Base-by-base conservation (phyloP, 768 basidiomycete species). In the Tulasnella sp. region DNA sequence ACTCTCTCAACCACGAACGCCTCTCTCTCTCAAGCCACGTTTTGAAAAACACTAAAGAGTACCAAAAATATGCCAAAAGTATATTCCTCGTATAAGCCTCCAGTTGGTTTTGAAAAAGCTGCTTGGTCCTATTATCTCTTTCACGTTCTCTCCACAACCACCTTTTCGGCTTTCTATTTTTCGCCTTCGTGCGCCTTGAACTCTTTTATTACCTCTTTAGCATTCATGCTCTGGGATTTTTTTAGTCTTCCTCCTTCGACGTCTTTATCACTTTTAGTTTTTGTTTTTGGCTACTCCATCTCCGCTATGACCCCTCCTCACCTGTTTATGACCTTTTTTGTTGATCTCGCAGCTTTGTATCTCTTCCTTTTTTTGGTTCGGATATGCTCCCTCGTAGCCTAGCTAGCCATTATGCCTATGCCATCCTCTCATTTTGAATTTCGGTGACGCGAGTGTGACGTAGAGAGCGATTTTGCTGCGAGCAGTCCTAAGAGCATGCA, bases 321-420 rank as follows among this genome's bases (percentile, higher is more conserved):
- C n/a, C 16, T 28, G 11, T 3, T 69, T 69, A 37, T 69, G 12
- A 37, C 22, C 11, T 28, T 60, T 28, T 8, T 2, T 31, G 31
- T 14, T 69, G 12, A 14, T 34, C 31, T 31, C 9, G 20, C 58
- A 60, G 24, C 28, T 60, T 22, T 60, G 28, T 64, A 28, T 64
- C 60, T 34, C n/a, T 60, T 60, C n/a, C 58, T 22, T 64, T 64
- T n/a, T 64, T 64, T 20, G 60, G 24, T 64, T 64, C 14, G 60
- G 60, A 64, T 64, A 64, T 64, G 60, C 60, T 64, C 60, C n/a
- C 60, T 50, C 60, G 60, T 60, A 60, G 58, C 44, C 28, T 64
- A 64, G 60, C 60, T 64, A 64, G 60, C 60, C n/a, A 28, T 14
- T 31, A 64, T 24, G 16, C 50, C n/a, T 64, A 64, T 64, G 60